Evolutionary conservation across 2,329 filamentous ascomycete genomes (phyloP).

Genomic region (Epichloe amarillans): DNA sequence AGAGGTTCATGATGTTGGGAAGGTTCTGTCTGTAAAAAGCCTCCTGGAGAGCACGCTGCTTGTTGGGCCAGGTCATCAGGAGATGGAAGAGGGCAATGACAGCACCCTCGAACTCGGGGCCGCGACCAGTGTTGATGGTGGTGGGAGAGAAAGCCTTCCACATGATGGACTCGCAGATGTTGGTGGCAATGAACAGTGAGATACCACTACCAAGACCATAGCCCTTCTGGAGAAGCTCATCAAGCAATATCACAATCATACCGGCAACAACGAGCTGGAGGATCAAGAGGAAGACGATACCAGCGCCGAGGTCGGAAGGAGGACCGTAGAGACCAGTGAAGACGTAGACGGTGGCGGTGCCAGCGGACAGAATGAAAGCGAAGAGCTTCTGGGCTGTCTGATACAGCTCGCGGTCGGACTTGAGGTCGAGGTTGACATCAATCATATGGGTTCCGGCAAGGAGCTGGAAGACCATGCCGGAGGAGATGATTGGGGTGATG

Average conservation of each 20-base stretch:
- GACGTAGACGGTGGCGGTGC: constrained; percentile 95
- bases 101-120: constrained; percentile 96
- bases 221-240: constrained; percentile 98
- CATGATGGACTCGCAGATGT: constrained; percentile 99
- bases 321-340: constrained; percentile 96
- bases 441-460: constrained; percentile 98
- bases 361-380: constrained; percentile 93
- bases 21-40: constrained; percentile 99
- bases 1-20: constrained; percentile 97
- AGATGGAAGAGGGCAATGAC: constrained; percentile 97
- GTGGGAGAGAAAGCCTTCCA: constrained; percentile 99
- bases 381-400: constrained; percentile 99
- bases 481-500: constrained; percentile 98
- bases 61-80: constrained; percentile 96
- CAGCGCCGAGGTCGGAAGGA: constrained; percentile 89
- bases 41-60: constrained; percentile 95
- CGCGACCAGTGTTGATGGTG: constrained; percentile 97
- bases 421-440: constrained; percentile 99
- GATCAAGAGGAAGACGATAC: constrained; percentile 95
- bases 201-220: constrained; percentile 98
- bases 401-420: constrained; percentile 98
- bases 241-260: constrained; percentile 96
- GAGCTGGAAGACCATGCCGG: constrained; percentile 99
- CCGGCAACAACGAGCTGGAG: constrained; percentile 96
- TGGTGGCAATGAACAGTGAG: constrained; percentile 98